These are phyloP conservation scores for Phytopythium mirpurense DNA, from an alignment of 352 stramenopile genomes.

Conservation along the genomic window DNA sequence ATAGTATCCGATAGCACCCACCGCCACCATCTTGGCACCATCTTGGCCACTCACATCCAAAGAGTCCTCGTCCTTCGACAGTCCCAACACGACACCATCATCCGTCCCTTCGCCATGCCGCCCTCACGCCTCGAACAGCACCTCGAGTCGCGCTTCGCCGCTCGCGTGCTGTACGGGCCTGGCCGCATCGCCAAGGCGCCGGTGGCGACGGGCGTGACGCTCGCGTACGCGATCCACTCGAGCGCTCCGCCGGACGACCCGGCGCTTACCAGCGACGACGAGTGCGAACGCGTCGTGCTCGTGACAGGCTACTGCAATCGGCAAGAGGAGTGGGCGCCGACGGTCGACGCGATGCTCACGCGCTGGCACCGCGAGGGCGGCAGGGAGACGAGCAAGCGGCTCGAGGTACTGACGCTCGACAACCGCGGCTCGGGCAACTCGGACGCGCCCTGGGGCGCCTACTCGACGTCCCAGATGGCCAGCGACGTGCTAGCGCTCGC, in stretches of 20 bases:
- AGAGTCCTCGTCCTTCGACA: too few species aligned
- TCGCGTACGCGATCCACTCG: conserved; percentile 13
- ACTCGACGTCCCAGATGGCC: conserved; percentile 37
- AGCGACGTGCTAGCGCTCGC: conserved; percentile 29
- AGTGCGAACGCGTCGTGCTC: conserved; percentile 15
- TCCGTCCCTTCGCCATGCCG: not conserved
- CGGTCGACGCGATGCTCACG: conserved; percentile 17
- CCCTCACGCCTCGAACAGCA: conserved; percentile 3
- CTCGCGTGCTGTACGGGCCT: not conserved
- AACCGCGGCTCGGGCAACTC: conserved; percentile 37
- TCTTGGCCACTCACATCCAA: too few species aligned
- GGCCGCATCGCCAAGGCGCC: conserved; percentile 1
- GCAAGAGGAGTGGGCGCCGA: conserved; percentile 19
- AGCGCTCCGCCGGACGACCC: not conserved
- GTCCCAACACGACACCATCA: too few species aligned
- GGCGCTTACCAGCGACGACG: not conserved
- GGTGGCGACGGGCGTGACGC: conserved; percentile 10
- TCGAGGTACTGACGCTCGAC: conserved; percentile 38
- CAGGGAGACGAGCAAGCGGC: not conserved
- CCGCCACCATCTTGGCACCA: too few species aligned
- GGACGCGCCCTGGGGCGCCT: conserved; percentile 28
- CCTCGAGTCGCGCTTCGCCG: not conserved
- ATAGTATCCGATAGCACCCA: too few species aligned
- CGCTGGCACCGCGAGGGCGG: not conserved
- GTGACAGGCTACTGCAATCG: conserved; percentile 20